These are phyloP conservation scores for Kodamaea kaohsiungensis DNA, from an alignment of 805 yeast genomes.

Conservation along the genomic window DNA sequence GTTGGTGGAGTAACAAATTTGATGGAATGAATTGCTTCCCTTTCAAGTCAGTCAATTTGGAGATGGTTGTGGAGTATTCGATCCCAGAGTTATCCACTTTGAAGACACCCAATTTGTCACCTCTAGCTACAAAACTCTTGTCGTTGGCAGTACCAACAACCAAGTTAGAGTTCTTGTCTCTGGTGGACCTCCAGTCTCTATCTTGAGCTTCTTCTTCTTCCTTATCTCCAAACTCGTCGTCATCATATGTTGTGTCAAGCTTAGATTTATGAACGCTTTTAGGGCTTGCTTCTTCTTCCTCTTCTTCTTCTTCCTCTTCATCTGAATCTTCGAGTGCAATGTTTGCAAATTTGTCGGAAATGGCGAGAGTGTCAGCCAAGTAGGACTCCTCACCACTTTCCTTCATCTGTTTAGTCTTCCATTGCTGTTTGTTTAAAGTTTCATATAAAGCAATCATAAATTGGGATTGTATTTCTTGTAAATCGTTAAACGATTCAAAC, in stretches of 20 bases:
- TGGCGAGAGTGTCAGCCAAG: slow-evolving; percentile 9
- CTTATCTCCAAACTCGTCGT: slow-evolving; percentile 38
- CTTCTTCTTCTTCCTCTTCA: slow-evolving; percentile 27
- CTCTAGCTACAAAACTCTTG: slow-evolving; percentile 78
- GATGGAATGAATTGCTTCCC: slow-evolving; percentile 56
- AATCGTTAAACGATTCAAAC: slow-evolving; percentile 43
- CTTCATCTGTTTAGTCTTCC: slow-evolving; percentile 38
- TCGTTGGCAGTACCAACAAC: slow-evolving; percentile 71
- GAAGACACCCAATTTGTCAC: slow-evolving; percentile 79
- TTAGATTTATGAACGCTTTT: slow-evolving; percentile 2
- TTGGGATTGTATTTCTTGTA: slow-evolving; percentile 52
- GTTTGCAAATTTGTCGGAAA: slow-evolving; percentile 52
- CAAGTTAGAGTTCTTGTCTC: slow-evolving; percentile 59
- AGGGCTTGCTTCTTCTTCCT: slow-evolving; percentile 33
- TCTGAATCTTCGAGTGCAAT: slow-evolving; percentile 29
- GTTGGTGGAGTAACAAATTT: slow-evolving; percentile 74
- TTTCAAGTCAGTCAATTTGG: slow-evolving; percentile 48
- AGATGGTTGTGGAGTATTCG: slow-evolving; percentile 68
- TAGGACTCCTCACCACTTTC: slow-evolving; percentile 51
- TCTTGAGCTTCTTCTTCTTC: slow-evolving; percentile 33
- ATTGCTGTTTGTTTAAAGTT: slow-evolving; percentile 48
- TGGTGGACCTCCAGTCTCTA: slow-evolving; percentile 3
- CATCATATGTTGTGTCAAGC: slow-evolving; percentile 10
- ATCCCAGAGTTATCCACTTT: slow-evolving; percentile 54
- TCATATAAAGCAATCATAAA: slow-evolving; percentile 65